Evolutionary conservation across 2,329 filamentous ascomycete species (phyloP).

Genomic region (Colletotrichum noveboracense): DNA sequence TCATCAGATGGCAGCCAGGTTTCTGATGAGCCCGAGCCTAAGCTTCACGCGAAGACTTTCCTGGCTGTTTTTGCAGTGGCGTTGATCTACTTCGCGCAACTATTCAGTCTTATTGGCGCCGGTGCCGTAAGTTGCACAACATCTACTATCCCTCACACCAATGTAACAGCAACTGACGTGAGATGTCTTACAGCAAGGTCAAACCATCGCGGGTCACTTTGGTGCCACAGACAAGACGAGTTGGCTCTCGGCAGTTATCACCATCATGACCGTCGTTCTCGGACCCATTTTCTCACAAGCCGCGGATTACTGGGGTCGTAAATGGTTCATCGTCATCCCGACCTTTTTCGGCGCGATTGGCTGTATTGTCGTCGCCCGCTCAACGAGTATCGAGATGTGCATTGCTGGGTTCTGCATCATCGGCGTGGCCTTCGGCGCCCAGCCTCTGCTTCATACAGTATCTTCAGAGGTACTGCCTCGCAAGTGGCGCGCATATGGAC

Average conservation of each 20-base stretch:
- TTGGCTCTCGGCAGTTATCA: constrained; percentile 40
- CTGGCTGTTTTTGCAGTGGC: constrained; percentile 36
- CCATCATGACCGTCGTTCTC: constrained; percentile 29
- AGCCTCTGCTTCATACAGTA: constrained; percentile 43
- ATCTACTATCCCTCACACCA: too few relatives aligned
- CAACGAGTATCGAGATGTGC: constrained; percentile 36
- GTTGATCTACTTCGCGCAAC: constrained; percentile 40
- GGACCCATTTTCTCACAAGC: constrained; percentile 42
- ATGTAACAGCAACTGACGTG: background rate
- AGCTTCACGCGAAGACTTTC: constrained; percentile 37
- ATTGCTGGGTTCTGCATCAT: constrained; percentile 41
- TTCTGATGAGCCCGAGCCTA: constrained; percentile 20
- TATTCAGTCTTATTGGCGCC: constrained; percentile 37
- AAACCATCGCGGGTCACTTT: constrained; percentile 34
- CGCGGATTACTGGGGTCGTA: constrained; percentile 47
- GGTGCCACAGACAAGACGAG: constrained; percentile 25
- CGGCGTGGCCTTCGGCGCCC: constrained; percentile 39
- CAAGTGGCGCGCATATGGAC: constrained; percentile 32
- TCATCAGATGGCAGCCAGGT: background rate
- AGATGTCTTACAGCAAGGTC: constrained; percentile 33
- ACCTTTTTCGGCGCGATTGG: constrained; percentile 38
- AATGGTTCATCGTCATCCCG: constrained; percentile 42
- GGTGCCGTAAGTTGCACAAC: constrained; percentile 31
- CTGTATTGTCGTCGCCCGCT: constrained; percentile 39
- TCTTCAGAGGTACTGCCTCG: constrained; percentile 40